Conservation (phyloP, 2,329 filamentous ascomycete species). For the Monosporascus sp. region DNA sequence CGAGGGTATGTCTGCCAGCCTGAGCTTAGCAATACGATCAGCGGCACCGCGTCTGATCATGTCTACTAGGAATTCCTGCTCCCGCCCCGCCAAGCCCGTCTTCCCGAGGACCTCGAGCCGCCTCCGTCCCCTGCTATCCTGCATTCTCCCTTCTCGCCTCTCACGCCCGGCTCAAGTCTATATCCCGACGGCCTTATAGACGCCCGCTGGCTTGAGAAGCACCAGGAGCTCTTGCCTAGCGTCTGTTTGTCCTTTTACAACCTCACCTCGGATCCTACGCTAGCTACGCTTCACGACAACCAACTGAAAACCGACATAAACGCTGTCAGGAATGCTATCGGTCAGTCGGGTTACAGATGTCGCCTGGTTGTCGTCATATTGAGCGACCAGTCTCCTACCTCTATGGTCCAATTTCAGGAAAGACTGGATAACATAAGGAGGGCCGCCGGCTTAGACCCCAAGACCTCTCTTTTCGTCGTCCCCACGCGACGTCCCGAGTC, state of each 20-base stretch:
- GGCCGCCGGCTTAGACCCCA: slow-evolving; percentile 74
- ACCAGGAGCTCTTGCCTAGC: slow-evolving; percentile 78
- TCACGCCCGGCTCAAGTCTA: slow-evolving; percentile 74
- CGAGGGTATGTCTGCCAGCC: slow-evolving; percentile 62
- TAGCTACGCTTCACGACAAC: slow-evolving; percentile 76
- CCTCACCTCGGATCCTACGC: slow-evolving; percentile 66
- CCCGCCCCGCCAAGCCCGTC: slow-evolving; percentile 51
- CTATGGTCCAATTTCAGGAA: slow-evolving; percentile 59
- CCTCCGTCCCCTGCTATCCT: slow-evolving; percentile 51
- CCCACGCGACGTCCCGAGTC: slow-evolving; percentile 65
- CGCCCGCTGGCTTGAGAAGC: slow-evolving; percentile 78
- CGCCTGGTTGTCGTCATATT: slow-evolving; percentile 73
- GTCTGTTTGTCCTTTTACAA: slow-evolving; percentile 77
- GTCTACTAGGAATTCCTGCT: slow-evolving; percentile 45
- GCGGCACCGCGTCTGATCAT: slow-evolving; percentile 12
- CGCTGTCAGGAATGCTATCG: slow-evolving; percentile 63
- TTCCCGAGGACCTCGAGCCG: slow-evolving; percentile 46
- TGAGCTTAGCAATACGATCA: neutral
- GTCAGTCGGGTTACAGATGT: slow-evolving; percentile 69
- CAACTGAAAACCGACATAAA: slow-evolving; percentile 84
- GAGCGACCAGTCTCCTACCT: slow-evolving; percentile 54
- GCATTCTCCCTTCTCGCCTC: slow-evolving; percentile 86
- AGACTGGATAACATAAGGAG: slow-evolving; percentile 74
- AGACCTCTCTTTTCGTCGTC: slow-evolving; percentile 75
- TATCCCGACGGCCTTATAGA: slow-evolving; percentile 89